phyloP scores from a whole-genome alignment of 805 yeast species.

The Metschnikowia santaceciliae region DNA sequence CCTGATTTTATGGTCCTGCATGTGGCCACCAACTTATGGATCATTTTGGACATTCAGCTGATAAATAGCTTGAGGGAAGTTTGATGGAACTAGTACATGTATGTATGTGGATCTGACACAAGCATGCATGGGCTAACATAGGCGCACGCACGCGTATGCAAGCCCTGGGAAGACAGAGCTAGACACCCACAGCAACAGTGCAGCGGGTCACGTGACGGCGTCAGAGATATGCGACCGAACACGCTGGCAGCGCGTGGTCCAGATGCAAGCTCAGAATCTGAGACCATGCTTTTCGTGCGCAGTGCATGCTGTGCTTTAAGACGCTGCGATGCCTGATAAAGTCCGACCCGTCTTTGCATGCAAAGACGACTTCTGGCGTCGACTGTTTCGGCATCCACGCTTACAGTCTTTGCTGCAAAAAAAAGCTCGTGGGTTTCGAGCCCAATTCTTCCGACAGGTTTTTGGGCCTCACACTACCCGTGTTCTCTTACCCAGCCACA shows the following conservation, averaged over 20 bases:
- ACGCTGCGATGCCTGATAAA: neutral
- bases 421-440: no score
- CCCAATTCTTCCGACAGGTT: neutral
- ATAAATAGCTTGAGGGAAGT: no score
- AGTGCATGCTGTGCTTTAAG: constrained; percentile 4
- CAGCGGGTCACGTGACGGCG: constrained; percentile 1
- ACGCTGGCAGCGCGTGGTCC: constrained; percentile 3
- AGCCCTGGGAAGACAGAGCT: neutral
- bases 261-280: constrained; percentile 2
- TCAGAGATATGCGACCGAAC: constrained; percentile 1
- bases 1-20: no score
- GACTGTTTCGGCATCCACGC: no score
- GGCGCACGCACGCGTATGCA: constrained; percentile 5
- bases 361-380: neutral
- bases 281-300: constrained; percentile 5
- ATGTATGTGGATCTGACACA: constrained; percentile 1
- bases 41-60: no score
- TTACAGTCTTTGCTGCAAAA: no score
- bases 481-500: neutral
- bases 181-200: neutral
- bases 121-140: constrained; percentile 4
- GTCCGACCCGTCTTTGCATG: neutral
- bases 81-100: neutral
- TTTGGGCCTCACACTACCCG: neutral
- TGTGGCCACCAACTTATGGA: no score